Base-by-base conservation (phyloP, 2,329 filamentous ascomycete species). In the Lecanosticta acicola region DNA sequence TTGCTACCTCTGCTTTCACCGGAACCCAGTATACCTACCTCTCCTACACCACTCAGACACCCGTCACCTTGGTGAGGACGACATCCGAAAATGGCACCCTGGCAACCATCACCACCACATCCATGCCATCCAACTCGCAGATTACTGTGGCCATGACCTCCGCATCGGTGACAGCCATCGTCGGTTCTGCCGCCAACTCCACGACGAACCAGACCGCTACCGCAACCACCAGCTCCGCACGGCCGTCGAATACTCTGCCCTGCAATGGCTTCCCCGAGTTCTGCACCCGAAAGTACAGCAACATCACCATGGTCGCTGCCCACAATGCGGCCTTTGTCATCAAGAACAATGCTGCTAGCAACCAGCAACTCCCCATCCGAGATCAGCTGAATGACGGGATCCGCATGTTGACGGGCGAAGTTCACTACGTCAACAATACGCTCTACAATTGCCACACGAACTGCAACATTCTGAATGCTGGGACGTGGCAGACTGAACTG, bases 361-460 rank as follows among this genome's bases (percentile, higher is more conserved):
- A 94, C 66, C 87, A 94, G 68, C 73, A 74, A 20, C 73, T 85
- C 36, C 66, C 72, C 16, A 85, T 93, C 39, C 75, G 72, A 10
- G 71, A 76, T 26, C 88, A 94, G 69, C 73, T 94, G 50, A 78
- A 93, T 61, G 87, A 94, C 60, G 87, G 87, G 21, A 70, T 85
- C 32, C 79, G 76, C 45, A 77, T 78, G 73, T 59, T 83, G 24
- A 76, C 81, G 67, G 80, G 80, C 51, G 75, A 81, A 62, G 73
- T 74, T 0, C 80, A 82, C 49, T 68, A 66, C 29, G 51, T 42
- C 13, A 80, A 83, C 54, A 68, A 68, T 17, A 78, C 76, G 0
- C 66, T 85, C 37, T 85, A 87, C 66, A 87, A 93, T 59, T 96
- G 90, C 67, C 90, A 96, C 66, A 87, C 85, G 1, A 82, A 78